phyloP scores from a whole-genome alignment of 2,329 filamentous ascomycete genomes.

The Scopulariopsis brevicaulis region DNA sequence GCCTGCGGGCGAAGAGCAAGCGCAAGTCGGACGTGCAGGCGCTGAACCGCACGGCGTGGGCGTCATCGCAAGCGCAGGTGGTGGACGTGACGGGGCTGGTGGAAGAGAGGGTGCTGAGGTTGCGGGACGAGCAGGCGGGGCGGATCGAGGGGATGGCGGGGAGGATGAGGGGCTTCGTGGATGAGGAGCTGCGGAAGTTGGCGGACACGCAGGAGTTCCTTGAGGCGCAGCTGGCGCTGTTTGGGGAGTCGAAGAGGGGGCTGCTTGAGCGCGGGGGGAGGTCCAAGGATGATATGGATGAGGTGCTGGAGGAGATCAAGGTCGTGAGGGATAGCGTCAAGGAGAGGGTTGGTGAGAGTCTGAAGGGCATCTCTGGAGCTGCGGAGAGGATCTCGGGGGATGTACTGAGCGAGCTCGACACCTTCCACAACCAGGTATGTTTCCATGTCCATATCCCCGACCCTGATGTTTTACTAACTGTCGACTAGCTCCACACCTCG shows the following conservation, averaged over 20 bases:
- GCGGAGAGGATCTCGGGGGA: constrained; percentile 84
- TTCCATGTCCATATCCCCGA: background rate
- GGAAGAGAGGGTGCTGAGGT: constrained; percentile 61
- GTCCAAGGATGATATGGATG: constrained; percentile 78
- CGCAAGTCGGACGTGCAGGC: constrained; percentile 76
- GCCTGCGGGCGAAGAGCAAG: constrained; percentile 75
- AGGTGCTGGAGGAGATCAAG: constrained; percentile 86
- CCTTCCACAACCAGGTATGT: constrained; percentile 63
- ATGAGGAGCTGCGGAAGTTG: constrained; percentile 61
- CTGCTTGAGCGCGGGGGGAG: constrained; percentile 55
- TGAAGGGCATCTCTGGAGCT: constrained; percentile 71
- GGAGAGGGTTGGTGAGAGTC: constrained; percentile 68
- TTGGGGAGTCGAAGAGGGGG: constrained; percentile 56
- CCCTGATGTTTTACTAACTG: background rate
- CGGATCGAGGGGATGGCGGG: constrained; percentile 56
- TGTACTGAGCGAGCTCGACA: constrained; percentile 72
- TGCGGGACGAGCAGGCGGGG: constrained; percentile 61
- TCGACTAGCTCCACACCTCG: constrained; percentile 61
- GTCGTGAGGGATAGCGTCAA: constrained; percentile 83
- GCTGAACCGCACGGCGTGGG: constrained; percentile 71
- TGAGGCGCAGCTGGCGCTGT: constrained; percentile 54
- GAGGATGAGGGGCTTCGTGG: constrained; percentile 68
- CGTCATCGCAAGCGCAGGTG: constrained; percentile 63
- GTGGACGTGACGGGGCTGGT: constrained; percentile 65
- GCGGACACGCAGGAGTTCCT: constrained; percentile 59